phyloP scores from a whole-genome alignment of 75 land plant species.

The Adiantum capillusveneris region DNA sequence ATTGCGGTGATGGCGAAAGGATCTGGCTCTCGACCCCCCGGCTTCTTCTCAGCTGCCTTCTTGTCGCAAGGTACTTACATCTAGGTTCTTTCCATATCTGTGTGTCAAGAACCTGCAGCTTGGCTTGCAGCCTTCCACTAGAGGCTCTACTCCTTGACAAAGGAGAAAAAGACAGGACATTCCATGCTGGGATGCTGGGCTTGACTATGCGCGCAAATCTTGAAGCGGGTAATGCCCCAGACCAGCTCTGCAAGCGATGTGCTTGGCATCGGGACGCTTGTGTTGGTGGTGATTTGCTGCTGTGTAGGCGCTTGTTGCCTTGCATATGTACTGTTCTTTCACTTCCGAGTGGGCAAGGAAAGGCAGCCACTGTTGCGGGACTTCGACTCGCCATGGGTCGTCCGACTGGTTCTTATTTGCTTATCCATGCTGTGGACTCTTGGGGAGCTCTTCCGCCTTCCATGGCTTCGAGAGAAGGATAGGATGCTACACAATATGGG shows the following conservation, averaged over 20 bases:
- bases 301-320: conserved; percentile 57
- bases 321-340: conserved; percentile 53
- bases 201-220: conserved; percentile 77
- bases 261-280: conserved; percentile 76
- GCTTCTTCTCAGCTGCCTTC: no score
- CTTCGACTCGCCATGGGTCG: conserved; percentile 81
- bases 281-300: conserved; percentile 43
- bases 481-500: conserved; percentile 44
- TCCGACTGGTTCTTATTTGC: conserved; percentile 51
- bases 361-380: conserved; percentile 17
- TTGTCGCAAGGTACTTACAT: no score
- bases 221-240: conserved; percentile 89
- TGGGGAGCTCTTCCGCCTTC: conserved; percentile 63
- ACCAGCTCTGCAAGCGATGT: conserved; percentile 58
- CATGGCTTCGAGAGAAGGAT: conserved; percentile 39
- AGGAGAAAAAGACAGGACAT: no score
- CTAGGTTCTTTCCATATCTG: no score
- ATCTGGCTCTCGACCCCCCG: no score
- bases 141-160: no score
- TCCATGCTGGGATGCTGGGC: conserved; percentile 42
- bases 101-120: no score
- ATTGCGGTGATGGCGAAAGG: no score
- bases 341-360: conserved; percentile 26
- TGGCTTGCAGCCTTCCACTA: no score
- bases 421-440: conserved; percentile 71